These are phyloP conservation scores for Chalaropsis ovoidea DNA, from an alignment of 2,329 filamentous ascomycete species.

Conservation along the genomic window DNA sequence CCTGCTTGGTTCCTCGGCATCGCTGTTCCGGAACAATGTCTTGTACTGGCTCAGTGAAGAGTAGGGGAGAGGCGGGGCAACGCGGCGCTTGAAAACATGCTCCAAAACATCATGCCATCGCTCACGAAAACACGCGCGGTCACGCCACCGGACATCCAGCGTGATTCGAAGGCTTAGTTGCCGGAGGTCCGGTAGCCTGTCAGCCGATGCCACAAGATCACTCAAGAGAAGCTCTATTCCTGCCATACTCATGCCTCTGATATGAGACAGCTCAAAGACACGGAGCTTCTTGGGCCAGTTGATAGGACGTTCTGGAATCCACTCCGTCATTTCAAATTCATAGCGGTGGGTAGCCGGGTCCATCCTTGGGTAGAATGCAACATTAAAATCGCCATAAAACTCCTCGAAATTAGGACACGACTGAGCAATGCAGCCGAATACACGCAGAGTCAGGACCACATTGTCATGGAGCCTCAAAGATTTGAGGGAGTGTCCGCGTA, in stretches of 20 bases:
- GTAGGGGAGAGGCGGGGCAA: slow-evolving; percentile 34
- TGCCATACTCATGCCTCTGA: slow-evolving; percentile 61
- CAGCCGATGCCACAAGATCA: slow-evolving; percentile 64
- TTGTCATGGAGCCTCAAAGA: background rate
- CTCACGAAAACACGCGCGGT: slow-evolving; percentile 67
- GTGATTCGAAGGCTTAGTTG: slow-evolving; percentile 64
- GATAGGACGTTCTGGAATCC: background rate
- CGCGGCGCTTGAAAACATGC: slow-evolving; percentile 51
- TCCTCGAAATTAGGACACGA: slow-evolving; percentile 7
- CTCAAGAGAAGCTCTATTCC: slow-evolving; percentile 68
- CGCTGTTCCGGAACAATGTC: background rate
- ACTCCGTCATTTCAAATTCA: background rate
- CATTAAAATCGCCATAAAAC: background rate
- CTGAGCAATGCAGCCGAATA: slow-evolving; percentile 2
- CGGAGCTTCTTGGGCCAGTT: slow-evolving; percentile 67
- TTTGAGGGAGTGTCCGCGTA: background rate
- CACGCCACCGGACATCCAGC: slow-evolving; percentile 70
- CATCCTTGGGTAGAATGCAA: background rate
- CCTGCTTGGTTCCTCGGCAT: background rate
- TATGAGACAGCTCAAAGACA: slow-evolving; percentile 61
- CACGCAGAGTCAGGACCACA: background rate
- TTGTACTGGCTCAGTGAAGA: slow-evolving; percentile 19
- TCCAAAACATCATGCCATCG: slow-evolving; percentile 65
- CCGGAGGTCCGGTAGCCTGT: slow-evolving; percentile 55
- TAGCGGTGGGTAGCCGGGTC: too few relatives aligned